These are phyloP conservation scores for Arxiozyma telluris DNA, from an alignment of 1,139 yeast genomes.

Conservation along the genomic window DNA sequence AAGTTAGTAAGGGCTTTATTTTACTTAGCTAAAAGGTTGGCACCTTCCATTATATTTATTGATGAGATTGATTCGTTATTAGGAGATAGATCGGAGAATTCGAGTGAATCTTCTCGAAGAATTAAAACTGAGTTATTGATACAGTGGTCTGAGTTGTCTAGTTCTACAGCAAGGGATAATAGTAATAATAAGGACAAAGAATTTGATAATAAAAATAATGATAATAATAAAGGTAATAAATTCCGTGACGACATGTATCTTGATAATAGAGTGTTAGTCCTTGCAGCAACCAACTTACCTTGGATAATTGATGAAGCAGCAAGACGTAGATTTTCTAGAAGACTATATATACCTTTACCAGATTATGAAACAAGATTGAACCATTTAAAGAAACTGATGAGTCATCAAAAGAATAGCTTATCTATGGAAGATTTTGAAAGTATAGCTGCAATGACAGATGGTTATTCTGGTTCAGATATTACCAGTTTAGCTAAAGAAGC, in stretches of 20 bases:
- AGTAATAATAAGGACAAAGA: slow-evolving; percentile 9
- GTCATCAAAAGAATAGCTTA: slow-evolving; percentile 31
- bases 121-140: slow-evolving; percentile 56
- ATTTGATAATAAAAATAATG: not conserved
- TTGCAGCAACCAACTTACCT: slow-evolving; percentile 59
- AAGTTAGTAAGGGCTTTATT: slow-evolving; percentile 53
- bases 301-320: slow-evolving; percentile 68
- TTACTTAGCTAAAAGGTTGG: slow-evolving; percentile 43
- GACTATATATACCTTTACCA: slow-evolving; percentile 59
- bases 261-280: slow-evolving; percentile 42
- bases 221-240: no score
- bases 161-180: slow-evolving; percentile 40
- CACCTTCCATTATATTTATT: slow-evolving; percentile 39
- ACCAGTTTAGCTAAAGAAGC: slow-evolving; percentile 62
- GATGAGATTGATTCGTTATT: slow-evolving; percentile 59
- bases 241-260: not conserved
- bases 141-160: slow-evolving; percentile 56
- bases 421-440: slow-evolving; percentile 41
- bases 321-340: slow-evolving; percentile 50
- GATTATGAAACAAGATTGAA: slow-evolving; percentile 47
- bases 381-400: slow-evolving; percentile 43
- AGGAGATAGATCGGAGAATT: slow-evolving; percentile 46
- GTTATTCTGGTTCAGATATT: slow-evolving; percentile 57
- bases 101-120: slow-evolving; percentile 41
- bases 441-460: slow-evolving; percentile 42